Evolutionary conservation across 73 alveolate species (phyloP).

Genomic region (Tetrahymena borealis): DNA sequence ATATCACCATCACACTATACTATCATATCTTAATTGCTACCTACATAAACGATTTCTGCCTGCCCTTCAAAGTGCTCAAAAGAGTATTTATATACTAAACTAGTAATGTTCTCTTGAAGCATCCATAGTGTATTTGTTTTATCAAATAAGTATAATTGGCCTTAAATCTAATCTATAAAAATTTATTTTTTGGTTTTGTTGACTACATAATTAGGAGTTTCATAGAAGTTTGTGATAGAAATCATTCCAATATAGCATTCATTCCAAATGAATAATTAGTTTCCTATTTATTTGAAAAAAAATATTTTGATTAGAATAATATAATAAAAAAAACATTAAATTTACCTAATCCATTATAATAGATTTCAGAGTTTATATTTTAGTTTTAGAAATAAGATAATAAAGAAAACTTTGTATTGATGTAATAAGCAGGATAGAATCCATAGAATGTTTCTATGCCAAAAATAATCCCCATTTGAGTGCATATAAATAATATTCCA

Average conservation of each 20-base stretch:
- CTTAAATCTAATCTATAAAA: not conserved
- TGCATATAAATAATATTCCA: not conserved
- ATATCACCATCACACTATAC: not conserved
- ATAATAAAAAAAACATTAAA: not conserved
- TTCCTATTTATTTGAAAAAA: not conserved
- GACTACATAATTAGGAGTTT: not conserved
- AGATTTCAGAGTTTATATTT: not conserved
- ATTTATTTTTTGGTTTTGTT: not conserved
- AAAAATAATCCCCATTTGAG: not conserved
- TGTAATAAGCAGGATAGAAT: not conserved
- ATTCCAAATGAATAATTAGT: not conserved
- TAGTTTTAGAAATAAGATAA: not conserved
- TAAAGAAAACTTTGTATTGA: not conserved
- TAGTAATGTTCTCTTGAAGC: not conserved
- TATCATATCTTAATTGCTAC: not conserved
- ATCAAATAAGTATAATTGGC: not conserved
- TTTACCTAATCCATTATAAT: not conserved
- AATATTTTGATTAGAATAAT: not conserved
- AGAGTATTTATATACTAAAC: not conserved
- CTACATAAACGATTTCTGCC: not conserved
- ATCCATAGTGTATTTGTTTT: not conserved
- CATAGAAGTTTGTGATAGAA: not conserved
- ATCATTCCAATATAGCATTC: not conserved
- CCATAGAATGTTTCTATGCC: not conserved
- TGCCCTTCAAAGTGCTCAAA: not conserved